Conservation (phyloP, 208 protist genomes). For the Leishmania major region DNA sequence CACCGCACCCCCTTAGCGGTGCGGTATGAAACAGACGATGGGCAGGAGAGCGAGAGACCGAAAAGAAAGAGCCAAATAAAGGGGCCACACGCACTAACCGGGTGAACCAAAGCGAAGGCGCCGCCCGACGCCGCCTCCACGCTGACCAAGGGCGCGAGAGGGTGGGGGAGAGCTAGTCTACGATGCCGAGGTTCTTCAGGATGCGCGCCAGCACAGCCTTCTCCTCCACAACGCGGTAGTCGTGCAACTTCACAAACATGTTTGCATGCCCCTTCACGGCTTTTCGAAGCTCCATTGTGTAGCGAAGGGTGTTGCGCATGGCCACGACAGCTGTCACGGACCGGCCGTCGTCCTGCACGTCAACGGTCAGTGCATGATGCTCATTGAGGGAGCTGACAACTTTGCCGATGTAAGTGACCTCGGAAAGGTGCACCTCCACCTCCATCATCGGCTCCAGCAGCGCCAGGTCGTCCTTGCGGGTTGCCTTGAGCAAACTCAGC, state of each 20-base stretch:
- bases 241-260: slow-evolving; percentile 65
- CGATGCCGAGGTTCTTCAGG: slow-evolving; percentile 83
- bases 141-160: not conserved
- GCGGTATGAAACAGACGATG: not conserved
- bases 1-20: not conserved
- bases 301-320: slow-evolving; percentile 84
- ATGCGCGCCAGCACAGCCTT: slow-evolving; percentile 75
- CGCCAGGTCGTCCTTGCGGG: slow-evolving; percentile 38
- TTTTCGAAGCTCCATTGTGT: slow-evolving; percentile 89
- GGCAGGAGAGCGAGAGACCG: not conserved
- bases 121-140: not conserved
- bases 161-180: slow-evolving; percentile 17
- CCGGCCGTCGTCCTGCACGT: slow-evolving; percentile 80
- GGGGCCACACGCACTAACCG: not conserved
- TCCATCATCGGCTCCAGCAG: slow-evolving; percentile 90
- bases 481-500: slow-evolving; percentile 43
- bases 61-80: not conserved
- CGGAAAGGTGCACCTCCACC: slow-evolving; percentile 85
- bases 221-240: slow-evolving; percentile 81
- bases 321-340: slow-evolving; percentile 76
- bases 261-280: slow-evolving; percentile 89
- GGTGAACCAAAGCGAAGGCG: not conserved
- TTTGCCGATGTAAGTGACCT: slow-evolving; percentile 68
- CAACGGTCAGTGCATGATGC: slow-evolving; percentile 75
- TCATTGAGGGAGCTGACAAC: slow-evolving; percentile 84